These are phyloP conservation scores for Picea sitchensis DNA, from an alignment of 75 land plant species.

Conservation along the genomic window DNA sequence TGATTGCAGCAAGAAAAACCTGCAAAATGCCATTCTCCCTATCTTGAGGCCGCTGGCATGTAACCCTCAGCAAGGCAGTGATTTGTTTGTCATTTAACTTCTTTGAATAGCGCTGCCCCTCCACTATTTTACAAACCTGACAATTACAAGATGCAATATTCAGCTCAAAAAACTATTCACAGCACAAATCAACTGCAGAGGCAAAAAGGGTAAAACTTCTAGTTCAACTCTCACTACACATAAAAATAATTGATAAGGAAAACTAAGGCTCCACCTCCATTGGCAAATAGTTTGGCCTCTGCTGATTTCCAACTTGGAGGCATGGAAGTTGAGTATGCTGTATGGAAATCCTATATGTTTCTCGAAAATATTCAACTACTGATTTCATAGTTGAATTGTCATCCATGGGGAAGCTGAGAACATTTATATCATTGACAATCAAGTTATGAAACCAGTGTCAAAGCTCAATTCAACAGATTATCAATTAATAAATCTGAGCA, in stretches of 20 bases:
- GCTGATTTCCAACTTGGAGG: constrained; percentile 86
- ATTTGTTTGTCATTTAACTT: constrained; percentile 81
- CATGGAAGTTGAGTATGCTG: constrained; percentile 77
- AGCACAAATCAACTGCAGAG: neutral
- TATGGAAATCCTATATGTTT: constrained; percentile 81
- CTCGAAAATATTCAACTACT: constrained; percentile 90
- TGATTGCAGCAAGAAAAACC: constrained; percentile 21
- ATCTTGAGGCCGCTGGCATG: constrained; percentile 84
- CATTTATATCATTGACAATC: constrained; percentile 9
- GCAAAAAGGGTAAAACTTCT: neutral
- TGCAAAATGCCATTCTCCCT: constrained; percentile 67
- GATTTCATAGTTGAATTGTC: constrained; percentile 91
- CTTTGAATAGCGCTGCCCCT: constrained; percentile 91
- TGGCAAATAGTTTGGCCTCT: constrained; percentile 88
- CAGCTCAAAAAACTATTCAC: neutral
- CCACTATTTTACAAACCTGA: constrained; percentile 91
- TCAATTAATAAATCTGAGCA: neutral
- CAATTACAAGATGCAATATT: neutral
- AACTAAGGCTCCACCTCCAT: constrained; percentile 65
- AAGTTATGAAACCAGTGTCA: neutral
- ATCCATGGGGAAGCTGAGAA: constrained; percentile 88
- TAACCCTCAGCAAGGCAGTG: constrained; percentile 73
- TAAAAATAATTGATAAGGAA: neutral
- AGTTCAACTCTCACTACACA: neutral
- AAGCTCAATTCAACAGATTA: neutral